Conservation (phyloP, 805 yeast species). For the Yarrowia deformans region DNA sequence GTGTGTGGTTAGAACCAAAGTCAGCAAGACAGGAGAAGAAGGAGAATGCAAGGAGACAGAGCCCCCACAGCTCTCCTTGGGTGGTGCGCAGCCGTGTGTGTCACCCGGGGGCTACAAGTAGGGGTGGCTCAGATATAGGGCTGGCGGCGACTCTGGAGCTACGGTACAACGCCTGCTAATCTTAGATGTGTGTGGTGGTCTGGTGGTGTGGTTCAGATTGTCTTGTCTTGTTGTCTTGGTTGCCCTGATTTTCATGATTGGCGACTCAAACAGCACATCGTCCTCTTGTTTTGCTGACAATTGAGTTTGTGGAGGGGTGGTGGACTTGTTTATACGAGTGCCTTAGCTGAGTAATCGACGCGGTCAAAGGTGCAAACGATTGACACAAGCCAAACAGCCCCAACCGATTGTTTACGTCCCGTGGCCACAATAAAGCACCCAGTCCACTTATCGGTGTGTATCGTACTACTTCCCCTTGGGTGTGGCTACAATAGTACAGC, state of each 20-base stretch:
- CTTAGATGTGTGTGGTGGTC: neutral
- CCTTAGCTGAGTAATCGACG: constrained; percentile 2
- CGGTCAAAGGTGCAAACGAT: too few species aligned
- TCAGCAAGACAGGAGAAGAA: constrained; percentile 22
- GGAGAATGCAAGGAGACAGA: constrained; percentile 2
- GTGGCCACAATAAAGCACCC: neutral
- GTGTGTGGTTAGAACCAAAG: constrained; percentile 3
- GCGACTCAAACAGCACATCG: neutral
- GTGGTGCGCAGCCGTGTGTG: too few species aligned
- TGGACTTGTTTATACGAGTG: too few species aligned
- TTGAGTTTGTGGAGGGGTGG: neutral
- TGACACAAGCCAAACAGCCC: too few species aligned
- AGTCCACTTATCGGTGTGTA: too few species aligned
- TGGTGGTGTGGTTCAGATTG: neutral
- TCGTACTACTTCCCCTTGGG: neutral
- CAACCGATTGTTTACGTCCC: constrained; percentile 6
- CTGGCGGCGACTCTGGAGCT: too few species aligned
- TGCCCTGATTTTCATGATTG: constrained; percentile 10
- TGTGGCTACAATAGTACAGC: constrained; percentile 34
- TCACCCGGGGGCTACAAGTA: too few species aligned
- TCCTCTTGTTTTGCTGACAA: neutral
- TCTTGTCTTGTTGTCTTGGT: neutral
- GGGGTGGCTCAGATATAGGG: too few species aligned
- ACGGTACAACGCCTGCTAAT: too few species aligned
- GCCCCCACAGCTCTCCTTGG: neutral